Evolutionary conservation across 169 alveolate genomes (phyloP), one percentile per base, ranked within the genome.

Genomic region (Babesia bigemina): DNA sequence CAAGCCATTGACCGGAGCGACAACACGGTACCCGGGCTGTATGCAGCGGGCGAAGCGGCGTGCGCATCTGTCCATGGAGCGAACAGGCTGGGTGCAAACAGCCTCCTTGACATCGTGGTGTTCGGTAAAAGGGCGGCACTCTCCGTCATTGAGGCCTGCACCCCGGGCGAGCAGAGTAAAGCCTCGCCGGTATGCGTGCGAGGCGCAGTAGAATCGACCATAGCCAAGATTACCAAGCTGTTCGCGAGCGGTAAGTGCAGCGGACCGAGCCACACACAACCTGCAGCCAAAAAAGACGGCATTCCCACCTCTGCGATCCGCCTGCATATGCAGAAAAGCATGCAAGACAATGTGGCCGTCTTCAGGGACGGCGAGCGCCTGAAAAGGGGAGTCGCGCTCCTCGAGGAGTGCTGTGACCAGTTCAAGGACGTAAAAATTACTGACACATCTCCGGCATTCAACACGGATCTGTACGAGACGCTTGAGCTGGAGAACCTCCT

Each of bases 31-130:
- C 95, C 96, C 52, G 99, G 99, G 16, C 88, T 98, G 44, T 90
- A 83, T 55, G 91, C 98, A 47, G 96, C 97, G 24, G 99, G 99
- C n/a, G 99, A 98, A 87, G 97, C 98, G 16, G 99, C 99, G 21
- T 96, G 98, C 78, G 99, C 99, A 36, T 95, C 99, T 29, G 99
- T 98, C 57, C 99, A 98, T 81, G 99, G 99, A 36, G 99, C 99
- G 12, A 97, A 98, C 91, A 91, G 99, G 49, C 90, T 98, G 47
- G 99, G 99, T 28, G 99, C 99, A 50, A 98, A 98, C 90, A 95
- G 98, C 26, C 89, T 98, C 65, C 77, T 97, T 60, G 99, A 98
- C 82, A 86, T 97, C 72, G 99, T 96, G 39, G 98, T 97, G 50
- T 97, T 95, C 85, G 99, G 99, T 69, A 95, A 98, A 82, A 92